Base-by-base conservation (phyloP, 345 rosid genomes). In the Populus davidiana region DNA sequence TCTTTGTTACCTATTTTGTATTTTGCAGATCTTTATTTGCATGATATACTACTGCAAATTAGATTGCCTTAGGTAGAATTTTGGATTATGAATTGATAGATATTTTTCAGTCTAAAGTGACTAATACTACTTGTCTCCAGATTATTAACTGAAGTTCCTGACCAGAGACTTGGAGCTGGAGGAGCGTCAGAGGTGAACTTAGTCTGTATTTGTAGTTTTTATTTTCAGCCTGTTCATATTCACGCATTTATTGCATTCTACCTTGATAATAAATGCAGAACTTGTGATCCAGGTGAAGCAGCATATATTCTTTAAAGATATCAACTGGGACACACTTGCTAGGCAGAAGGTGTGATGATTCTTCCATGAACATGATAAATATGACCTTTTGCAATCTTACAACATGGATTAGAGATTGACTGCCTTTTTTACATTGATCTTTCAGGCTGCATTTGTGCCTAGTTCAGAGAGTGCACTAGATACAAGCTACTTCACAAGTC, bases 401-500 rank as follows among this genome's bases (percentile, higher is more conserved):
- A 29, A 41, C 0, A 12, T 49, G 35, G 9, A 69, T 66, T 52
- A 36, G 31, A 16, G 78, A 38, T 31, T 83, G 81, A 76, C 69
- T 29, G 61, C 33, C 71, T 43, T 36, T 29, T 77, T 38, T 81
- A 35, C 73, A n/a, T 73, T 69, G 65, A 49, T 71, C 72, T 80
- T 74, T 61, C 83, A 96, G 98, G 98, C 99, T 79, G 97, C 98
- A 75, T 96, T 96, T 86, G 96, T 96, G 74, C 99, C 99, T 21
- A 74, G 88, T 74, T 92, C 99, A 67, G 98, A 96, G 80, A 96
- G 98, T 82, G 97, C 93, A 72, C 83, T 91, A 16, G 99, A 96
- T 84, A 94, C 99, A 27, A 96, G 97, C 85, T 96, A 96, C 86
- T 96, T 96, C 86, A 96, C 97, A 67, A 96, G 98, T 84, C 96